A percentile compares a stretch with the other conserved stretches of the same genome.
Conservation (phyloP, 768 basidiomycete genomes). For the Hemileccinum rubropunctum region DNA sequence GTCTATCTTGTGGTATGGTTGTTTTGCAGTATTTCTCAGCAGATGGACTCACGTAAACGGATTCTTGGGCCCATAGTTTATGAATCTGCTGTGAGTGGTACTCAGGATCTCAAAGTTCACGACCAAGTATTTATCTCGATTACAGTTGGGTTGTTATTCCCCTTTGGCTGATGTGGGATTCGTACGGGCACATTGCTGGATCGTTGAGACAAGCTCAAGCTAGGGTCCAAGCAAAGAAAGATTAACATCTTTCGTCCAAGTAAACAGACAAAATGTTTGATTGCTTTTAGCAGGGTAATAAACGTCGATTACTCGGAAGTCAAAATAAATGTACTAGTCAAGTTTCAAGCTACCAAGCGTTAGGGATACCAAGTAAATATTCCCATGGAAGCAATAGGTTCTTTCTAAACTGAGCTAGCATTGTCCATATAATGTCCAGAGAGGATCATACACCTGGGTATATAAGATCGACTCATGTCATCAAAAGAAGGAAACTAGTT, state of each 20-base stretch:
- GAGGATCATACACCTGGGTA: neutral
- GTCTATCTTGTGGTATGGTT: conserved; percentile 74
- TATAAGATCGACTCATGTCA: conserved; percentile 1
- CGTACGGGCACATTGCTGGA: conserved; percentile 66
- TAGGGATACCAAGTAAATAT: too few relatives aligned
- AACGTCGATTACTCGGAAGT: too few relatives aligned
- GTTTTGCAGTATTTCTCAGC: neutral
- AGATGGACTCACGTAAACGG: neutral
- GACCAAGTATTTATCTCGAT: conserved; percentile 1
- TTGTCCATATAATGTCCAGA: conserved; percentile 18
- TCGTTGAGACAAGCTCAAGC: conserved; percentile 48
- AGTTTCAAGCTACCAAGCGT: too few relatives aligned
- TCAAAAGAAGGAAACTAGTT: conserved; percentile 6
- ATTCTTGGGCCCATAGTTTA: conserved; percentile 50
- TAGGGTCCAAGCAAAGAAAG: conserved; percentile 34
- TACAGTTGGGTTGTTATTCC: conserved; percentile 79
- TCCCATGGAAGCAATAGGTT: too few relatives aligned
- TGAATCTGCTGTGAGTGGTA: conserved; percentile 69
- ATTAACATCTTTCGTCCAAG: conserved; percentile 17
- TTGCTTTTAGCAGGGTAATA: too few relatives aligned
- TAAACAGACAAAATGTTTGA: neutral
- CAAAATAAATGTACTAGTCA: too few relatives aligned
- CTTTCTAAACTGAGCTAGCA: too few relatives aligned
- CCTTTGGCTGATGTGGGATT: conserved; percentile 72
- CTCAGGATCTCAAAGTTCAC: neutral